Evolutionary conservation across 1,139 yeast species (phyloP).

Genomic region (Debaryomyces singareniensis): DNA sequence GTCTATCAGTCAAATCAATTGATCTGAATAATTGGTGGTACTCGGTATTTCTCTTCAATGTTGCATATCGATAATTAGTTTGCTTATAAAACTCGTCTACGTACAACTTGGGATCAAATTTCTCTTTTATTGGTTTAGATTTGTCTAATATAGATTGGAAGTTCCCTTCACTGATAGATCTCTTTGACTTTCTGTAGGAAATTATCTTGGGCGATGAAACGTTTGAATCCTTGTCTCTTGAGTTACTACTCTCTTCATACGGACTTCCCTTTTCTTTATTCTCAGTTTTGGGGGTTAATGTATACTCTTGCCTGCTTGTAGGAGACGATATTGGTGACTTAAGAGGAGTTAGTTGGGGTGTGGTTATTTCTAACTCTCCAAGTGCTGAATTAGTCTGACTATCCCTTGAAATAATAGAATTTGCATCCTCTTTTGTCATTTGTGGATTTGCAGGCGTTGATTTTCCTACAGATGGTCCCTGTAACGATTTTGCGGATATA

Average conservation of each 20-base stretch:
- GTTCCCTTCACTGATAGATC: slow-evolving; percentile 28
- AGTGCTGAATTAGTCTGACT: background rate
- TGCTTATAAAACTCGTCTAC: slow-evolving; percentile 31
- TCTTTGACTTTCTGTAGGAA: slow-evolving; percentile 37
- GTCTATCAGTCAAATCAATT: slow-evolving; percentile 62
- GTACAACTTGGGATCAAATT: slow-evolving; percentile 29
- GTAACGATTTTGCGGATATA: slow-evolving; percentile 23
- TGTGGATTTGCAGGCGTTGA: slow-evolving; percentile 55
- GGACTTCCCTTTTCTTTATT: slow-evolving; percentile 4
- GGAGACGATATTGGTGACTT: slow-evolving; percentile 1
- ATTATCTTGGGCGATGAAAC: slow-evolving; percentile 40
- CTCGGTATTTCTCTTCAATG: slow-evolving; percentile 64
- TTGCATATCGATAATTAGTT: slow-evolving; percentile 49
- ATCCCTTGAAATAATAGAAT: slow-evolving; percentile 33
- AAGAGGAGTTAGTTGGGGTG: background rate
- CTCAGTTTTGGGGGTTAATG: background rate
- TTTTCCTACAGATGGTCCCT: slow-evolving; percentile 35
- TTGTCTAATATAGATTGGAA: slow-evolving; percentile 15
- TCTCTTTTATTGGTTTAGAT: slow-evolving; percentile 13
- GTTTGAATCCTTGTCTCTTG: background rate
- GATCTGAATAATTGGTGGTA: slow-evolving; percentile 73
- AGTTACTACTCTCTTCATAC: slow-evolving; percentile 2
- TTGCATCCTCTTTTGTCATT: slow-evolving; percentile 51
- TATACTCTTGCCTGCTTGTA: background rate
- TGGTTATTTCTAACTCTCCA: background rate